phyloP scores from a whole-genome alignment of 2,329 filamentous ascomycete genomes.

The Gremmenia infestans region DNA sequence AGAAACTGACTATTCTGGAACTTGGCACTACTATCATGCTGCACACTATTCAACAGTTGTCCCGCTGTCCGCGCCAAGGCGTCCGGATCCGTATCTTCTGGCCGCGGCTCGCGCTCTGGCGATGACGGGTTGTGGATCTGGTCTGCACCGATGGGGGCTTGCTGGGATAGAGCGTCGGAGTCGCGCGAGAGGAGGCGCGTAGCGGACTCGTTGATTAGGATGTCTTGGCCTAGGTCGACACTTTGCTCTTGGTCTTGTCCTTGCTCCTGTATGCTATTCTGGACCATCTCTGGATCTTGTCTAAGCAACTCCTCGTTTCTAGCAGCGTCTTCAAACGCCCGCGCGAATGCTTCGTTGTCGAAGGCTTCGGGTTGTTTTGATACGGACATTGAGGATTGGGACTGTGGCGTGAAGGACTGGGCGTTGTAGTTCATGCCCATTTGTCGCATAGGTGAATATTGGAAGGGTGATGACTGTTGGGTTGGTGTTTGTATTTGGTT shows the following conservation, averaged over 20 bases:
- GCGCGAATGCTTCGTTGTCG: slow-evolving; percentile 51
- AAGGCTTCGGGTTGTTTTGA: slow-evolving; percentile 37
- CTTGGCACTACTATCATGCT: slow-evolving; percentile 64
- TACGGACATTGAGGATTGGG: slow-evolving; percentile 10
- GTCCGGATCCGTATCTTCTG: slow-evolving; percentile 39
- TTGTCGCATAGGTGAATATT: slow-evolving; percentile 13
- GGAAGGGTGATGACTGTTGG: slow-evolving; percentile 7
- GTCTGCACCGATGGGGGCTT: slow-evolving; percentile 32
- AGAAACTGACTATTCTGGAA: slow-evolving; percentile 77
- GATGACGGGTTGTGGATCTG: slow-evolving; percentile 23
- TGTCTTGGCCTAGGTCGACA: slow-evolving; percentile 16
- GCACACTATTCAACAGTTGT: slow-evolving; percentile 63
- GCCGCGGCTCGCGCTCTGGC: slow-evolving; percentile 26
- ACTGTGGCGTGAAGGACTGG: slow-evolving; percentile 4
- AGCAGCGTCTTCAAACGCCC: slow-evolving; percentile 42
- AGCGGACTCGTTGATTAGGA: slow-evolving; percentile 25
- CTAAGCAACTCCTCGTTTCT: slow-evolving; percentile 14
- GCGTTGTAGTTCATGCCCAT: slow-evolving; percentile 7
- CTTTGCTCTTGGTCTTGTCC: neutral
- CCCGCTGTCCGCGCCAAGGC: slow-evolving; percentile 69
- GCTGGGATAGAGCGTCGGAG: slow-evolving; percentile 12
- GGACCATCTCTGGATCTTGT: slow-evolving; percentile 3
- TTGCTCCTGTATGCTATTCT: slow-evolving; percentile 3
- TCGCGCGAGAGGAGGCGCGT: slow-evolving; percentile 10
- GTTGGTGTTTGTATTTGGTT: slow-evolving; percentile 15